Evolutionary conservation across 345 rosid species (phyloP).

Genomic region (Gossypium raimondii): DNA sequence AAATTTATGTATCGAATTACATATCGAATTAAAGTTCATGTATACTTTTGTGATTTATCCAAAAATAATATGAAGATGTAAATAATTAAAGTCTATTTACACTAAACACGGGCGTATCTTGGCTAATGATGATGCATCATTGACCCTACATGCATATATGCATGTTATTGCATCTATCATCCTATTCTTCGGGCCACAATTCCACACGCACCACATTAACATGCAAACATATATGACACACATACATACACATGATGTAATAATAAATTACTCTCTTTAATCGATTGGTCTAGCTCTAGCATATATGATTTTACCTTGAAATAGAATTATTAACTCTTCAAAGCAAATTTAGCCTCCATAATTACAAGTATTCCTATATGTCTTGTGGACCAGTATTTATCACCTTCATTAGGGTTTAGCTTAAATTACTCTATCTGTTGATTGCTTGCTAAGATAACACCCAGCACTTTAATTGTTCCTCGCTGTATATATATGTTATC

Average conservation of each 20-base stretch:
- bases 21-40: too few species aligned
- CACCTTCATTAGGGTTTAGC: background rate
- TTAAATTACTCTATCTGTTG: background rate
- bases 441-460: background rate
- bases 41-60: too few species aligned
- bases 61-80: background rate
- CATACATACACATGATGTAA: background rate
- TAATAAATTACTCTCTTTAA: background rate
- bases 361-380: background rate
- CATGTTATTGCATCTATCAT: background rate
- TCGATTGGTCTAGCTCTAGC: background rate
- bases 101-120: background rate
- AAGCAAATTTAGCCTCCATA: background rate
- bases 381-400: background rate
- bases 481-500: background rate
- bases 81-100: background rate
- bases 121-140: constrained; percentile 1
- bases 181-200: too few species aligned
- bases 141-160: background rate
- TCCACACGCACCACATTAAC: background rate
- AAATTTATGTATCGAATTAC: too few species aligned
- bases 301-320: background rate
- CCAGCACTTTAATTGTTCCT: background rate
- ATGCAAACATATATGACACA: background rate
- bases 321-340: background rate